Conservation (phyloP, 2,329 filamentous ascomycete species). For the Rhinocladiella mackenziei region DNA sequence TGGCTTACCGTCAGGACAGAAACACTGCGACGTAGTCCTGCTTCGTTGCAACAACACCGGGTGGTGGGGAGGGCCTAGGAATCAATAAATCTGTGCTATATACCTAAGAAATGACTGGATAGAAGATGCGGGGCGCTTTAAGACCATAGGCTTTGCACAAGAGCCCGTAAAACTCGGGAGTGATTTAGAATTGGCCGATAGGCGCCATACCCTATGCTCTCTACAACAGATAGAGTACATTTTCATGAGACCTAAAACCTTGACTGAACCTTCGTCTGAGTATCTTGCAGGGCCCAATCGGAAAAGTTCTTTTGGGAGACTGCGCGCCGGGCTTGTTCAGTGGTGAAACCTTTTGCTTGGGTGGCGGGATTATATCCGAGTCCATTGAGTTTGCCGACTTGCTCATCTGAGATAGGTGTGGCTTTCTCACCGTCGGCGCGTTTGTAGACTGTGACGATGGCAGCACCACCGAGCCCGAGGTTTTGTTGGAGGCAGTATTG, state of each 20-base stretch:
- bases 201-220: too few relatives aligned
- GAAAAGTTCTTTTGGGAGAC: constrained; percentile 66
- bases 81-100: too few relatives aligned
- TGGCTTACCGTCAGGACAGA: too few relatives aligned
- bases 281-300: constrained; percentile 76
- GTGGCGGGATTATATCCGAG: constrained; percentile 91
- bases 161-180: too few relatives aligned
- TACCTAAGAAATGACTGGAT: too few relatives aligned
- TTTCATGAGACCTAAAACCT: constrained; percentile 48
- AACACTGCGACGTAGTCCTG: too few relatives aligned
- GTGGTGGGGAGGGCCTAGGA: too few relatives aligned
- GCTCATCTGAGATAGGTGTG: constrained; percentile 55
- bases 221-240: too few relatives aligned
- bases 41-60: too few relatives aligned
- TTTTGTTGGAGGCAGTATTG: constrained; percentile 83
- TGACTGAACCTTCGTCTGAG: constrained; percentile 66
- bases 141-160: too few relatives aligned
- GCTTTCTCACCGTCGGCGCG: constrained; percentile 71
- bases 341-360: constrained; percentile 82
- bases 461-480: constrained; percentile 83
- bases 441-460: constrained; percentile 84
- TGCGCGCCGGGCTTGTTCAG: constrained; percentile 63
- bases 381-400: constrained; percentile 62
- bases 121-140: too few relatives aligned
- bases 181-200: too few relatives aligned